A percentile compares a stretch with the other conserved stretches of the same genome.
Conservation (phyloP, 2,329 filamentous ascomycete species). For the Aspergillus novoparasiticus region DNA sequence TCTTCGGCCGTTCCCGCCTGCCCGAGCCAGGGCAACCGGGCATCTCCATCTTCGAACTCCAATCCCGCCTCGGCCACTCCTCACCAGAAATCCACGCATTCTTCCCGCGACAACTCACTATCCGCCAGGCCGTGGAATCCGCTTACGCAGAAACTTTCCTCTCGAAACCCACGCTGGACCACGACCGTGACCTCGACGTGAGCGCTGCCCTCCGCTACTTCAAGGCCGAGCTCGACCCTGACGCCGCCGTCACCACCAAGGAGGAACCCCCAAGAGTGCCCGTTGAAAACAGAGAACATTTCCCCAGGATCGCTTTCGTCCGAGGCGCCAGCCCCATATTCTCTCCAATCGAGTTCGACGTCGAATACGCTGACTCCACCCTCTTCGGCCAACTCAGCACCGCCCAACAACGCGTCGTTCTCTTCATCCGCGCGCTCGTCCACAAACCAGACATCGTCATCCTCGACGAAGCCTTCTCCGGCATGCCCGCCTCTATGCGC, state of each 20-base stretch:
- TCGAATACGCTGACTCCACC: slow-evolving; percentile 72
- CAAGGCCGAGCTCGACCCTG: slow-evolving; percentile 71
- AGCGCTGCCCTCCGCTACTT: slow-evolving; percentile 77
- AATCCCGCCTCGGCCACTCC: slow-evolving; percentile 85
- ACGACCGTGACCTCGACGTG: slow-evolving; percentile 60
- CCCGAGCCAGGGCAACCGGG: slow-evolving; percentile 72
- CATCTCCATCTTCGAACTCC: slow-evolving; percentile 90
- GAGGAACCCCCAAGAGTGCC: slow-evolving; percentile 17
- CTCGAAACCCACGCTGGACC: slow-evolving; percentile 66
- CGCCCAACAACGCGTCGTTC: slow-evolving; percentile 70
- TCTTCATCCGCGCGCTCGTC: slow-evolving; percentile 81
- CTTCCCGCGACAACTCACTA: slow-evolving; percentile 76
- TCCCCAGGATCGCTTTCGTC: slow-evolving; percentile 21
- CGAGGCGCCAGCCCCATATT: slow-evolving; percentile 3
- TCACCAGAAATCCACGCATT: slow-evolving; percentile 93
- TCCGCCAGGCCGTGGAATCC: slow-evolving; percentile 76
- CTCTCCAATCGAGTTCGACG: slow-evolving; percentile 28
- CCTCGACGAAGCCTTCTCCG: slow-evolving; percentile 84
- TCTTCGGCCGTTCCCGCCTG: slow-evolving; percentile 81
- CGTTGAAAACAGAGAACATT: slow-evolving; percentile 10
- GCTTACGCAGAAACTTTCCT: slow-evolving; percentile 90
- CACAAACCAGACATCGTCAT: slow-evolving; percentile 81
- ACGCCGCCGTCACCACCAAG: slow-evolving; percentile 21
- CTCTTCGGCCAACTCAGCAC: slow-evolving; percentile 66
- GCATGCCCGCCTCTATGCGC: slow-evolving; percentile 78